Evolutionary conservation across 169 alveolate species (phyloP).

Genomic region (Theileria parva): DNA sequence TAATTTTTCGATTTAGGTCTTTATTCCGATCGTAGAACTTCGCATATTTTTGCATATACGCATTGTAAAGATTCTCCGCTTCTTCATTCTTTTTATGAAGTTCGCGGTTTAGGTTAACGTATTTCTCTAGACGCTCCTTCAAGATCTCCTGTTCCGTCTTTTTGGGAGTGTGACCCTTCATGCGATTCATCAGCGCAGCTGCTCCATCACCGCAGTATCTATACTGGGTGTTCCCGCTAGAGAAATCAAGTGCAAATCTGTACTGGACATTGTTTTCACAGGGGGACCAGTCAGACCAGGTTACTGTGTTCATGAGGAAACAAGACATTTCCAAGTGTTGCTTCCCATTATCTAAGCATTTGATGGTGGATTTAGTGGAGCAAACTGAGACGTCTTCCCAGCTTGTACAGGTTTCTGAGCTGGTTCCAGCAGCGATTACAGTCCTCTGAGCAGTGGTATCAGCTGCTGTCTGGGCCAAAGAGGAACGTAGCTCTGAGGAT

Average conservation of each 20-base stretch:
- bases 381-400: slow-evolving; percentile 60
- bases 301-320: slow-evolving; percentile 21
- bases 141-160: not conserved
- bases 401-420: slow-evolving; percentile 15
- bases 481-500: not conserved
- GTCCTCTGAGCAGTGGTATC: slow-evolving; percentile 5
- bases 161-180: not conserved
- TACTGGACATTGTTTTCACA: slow-evolving; percentile 45
- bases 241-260: slow-evolving; percentile 40
- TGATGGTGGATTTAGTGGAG: slow-evolving; percentile 25
- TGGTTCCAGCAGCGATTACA: slow-evolving; percentile 12
- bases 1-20: not conserved
- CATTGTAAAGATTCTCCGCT: not conserved
- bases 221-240: slow-evolving; percentile 36
- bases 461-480: not conserved
- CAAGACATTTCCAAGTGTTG: slow-evolving; percentile 17
- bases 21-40: not conserved
- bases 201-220: slow-evolving; percentile 14
- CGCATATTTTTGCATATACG: not conserved
- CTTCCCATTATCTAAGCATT: slow-evolving; percentile 26
- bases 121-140: slow-evolving; percentile 1
- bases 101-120: not conserved
- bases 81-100: not conserved
- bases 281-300: slow-evolving; percentile 54
- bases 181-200: not conserved